Evolutionary conservation across 2,329 filamentous ascomycete genomes (phyloP).

Genomic region (Pseudocercospora macadamiae): DNA sequence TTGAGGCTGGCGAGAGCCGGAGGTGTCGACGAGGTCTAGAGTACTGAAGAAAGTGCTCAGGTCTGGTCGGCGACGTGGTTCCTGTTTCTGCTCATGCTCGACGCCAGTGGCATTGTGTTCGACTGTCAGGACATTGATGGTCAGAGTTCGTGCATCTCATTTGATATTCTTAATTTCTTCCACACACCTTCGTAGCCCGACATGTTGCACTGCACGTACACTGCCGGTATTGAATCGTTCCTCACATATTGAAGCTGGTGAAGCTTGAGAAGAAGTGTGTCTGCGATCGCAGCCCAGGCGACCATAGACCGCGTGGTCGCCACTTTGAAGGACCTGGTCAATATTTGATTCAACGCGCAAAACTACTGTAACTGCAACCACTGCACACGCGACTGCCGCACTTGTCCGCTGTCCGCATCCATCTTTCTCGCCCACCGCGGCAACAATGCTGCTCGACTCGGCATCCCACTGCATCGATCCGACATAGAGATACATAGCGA

Average conservation of each 20-base stretch:
- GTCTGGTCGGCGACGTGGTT: constrained; percentile 59
- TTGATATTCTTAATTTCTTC: background rate
- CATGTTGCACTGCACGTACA: background rate
- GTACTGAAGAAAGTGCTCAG: constrained; percentile 67
- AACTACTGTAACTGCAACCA: background rate
- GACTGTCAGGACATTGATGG: constrained; percentile 38
- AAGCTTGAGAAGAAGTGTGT: background rate
- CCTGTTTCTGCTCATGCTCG: constrained; percentile 32
- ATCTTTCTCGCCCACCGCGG: background rate
- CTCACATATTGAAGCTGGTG: background rate
- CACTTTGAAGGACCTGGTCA: background rate
- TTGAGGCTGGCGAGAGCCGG: constrained; percentile 51
- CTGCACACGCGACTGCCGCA: background rate
- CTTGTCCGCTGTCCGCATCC: background rate
- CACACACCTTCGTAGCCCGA: constrained; percentile 12
- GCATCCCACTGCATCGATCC: background rate
- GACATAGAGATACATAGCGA: background rate
- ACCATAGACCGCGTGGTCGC: background rate
- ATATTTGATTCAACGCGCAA: constrained; percentile 3
- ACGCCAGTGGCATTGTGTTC: constrained; percentile 53
- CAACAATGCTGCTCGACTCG: background rate
- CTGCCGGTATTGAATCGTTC: background rate
- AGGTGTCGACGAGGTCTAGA: constrained; percentile 61
- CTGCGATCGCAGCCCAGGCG: background rate
- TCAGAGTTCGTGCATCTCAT: background rate